phyloP scores from a whole-genome alignment of 352 stramenopile genomes.

The Phytophthora pistaciae region DNA sequence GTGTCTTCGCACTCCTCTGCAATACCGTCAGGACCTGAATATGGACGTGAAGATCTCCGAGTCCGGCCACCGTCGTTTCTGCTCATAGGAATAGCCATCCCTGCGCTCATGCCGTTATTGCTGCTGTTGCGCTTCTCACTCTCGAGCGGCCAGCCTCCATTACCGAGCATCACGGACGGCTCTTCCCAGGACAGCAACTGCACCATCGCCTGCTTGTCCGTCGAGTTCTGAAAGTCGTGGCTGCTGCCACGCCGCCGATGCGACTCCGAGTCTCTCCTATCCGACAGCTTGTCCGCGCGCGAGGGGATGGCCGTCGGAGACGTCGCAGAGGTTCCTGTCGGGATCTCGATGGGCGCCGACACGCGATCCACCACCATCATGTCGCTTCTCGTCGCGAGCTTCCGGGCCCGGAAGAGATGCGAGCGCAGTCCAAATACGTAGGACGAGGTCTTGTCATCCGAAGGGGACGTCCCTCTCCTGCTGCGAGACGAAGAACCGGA shows the following conservation, averaged over 20 bases:
- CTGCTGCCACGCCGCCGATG: slow-evolving; percentile 20
- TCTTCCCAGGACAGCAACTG: slow-evolving; percentile 77
- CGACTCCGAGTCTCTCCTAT: slow-evolving; percentile 30
- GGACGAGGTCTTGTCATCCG: slow-evolving; percentile 28
- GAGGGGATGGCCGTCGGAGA: slow-evolving; percentile 25
- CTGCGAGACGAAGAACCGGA: slow-evolving; percentile 28
- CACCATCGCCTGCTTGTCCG: slow-evolving; percentile 33
- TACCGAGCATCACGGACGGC: slow-evolving; percentile 55
- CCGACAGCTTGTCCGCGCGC: slow-evolving; percentile 16
- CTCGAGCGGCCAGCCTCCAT: slow-evolving; percentile 33
- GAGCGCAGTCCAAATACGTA: slow-evolving; percentile 47
- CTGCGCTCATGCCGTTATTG: background rate
- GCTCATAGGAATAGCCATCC: slow-evolving; percentile 1
- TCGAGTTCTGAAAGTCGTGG: slow-evolving; percentile 28
- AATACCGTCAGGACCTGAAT: slow-evolving; percentile 30
- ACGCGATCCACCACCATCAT: slow-evolving; percentile 43
- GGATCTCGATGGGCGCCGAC: slow-evolving; percentile 77
- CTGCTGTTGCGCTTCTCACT: slow-evolving; percentile 32
- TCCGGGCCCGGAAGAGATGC: slow-evolving; percentile 43
- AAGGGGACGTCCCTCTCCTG: slow-evolving; percentile 12
- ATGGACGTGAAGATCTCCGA: slow-evolving; percentile 20
- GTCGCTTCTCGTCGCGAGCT: slow-evolving; percentile 26
- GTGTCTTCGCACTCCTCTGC: slow-evolving; percentile 49
- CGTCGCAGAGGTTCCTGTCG: slow-evolving; percentile 24
- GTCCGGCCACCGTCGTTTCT: slow-evolving; percentile 18